A percentile compares a stretch with the other conserved stretches of the same genome.
phyloP scores from a whole-genome alignment of 2,329 filamentous ascomycete species.

The Penicillium corylophilum region DNA sequence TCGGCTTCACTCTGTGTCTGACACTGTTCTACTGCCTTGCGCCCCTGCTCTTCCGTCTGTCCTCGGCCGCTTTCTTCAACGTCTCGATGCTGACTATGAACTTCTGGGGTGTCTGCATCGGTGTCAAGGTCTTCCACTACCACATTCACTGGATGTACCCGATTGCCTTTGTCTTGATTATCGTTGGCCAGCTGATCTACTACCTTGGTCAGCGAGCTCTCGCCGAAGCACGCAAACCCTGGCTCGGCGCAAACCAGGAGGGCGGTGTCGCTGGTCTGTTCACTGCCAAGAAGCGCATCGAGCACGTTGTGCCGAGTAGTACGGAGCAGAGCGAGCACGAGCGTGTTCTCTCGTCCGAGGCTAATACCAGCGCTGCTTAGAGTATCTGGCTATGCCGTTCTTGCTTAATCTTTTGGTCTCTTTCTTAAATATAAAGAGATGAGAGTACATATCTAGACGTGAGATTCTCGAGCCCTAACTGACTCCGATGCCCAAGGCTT shows the following conservation, averaged over 20 bases:
- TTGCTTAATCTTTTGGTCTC: background rate
- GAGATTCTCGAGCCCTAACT: background rate
- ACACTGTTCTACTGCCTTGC: slow-evolving; percentile 83
- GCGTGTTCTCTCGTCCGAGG: slow-evolving; percentile 5
- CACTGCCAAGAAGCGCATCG: slow-evolving; percentile 76
- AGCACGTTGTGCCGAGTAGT: slow-evolving; percentile 17
- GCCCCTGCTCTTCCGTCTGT: slow-evolving; percentile 84
- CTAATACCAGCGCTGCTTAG: slow-evolving; percentile 15
- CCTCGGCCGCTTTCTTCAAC: slow-evolving; percentile 92
- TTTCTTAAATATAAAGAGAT: background rate
- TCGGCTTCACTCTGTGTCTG: slow-evolving; percentile 85
- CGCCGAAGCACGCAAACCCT: slow-evolving; percentile 90
- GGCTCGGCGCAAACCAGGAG: slow-evolving; percentile 86
- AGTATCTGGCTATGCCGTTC: background rate
- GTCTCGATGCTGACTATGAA: slow-evolving; percentile 90
- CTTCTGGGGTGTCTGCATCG: slow-evolving; percentile 96
- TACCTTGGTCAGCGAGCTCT: slow-evolving; percentile 79
- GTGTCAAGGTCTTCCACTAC: slow-evolving; percentile 79
- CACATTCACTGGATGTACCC: slow-evolving; percentile 88
- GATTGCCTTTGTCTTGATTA: slow-evolving; percentile 89
- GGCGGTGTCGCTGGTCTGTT: slow-evolving; percentile 75
- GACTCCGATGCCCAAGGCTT: background rate
- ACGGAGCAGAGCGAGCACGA: slow-evolving; percentile 13
- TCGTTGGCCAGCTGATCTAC: slow-evolving; percentile 81
- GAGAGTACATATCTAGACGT: background rate